Evolutionary conservation across 306 rosid species (phyloP), one percentile per base, ranked within the genome.

Genomic region (Carpinus fangiana): DNA sequence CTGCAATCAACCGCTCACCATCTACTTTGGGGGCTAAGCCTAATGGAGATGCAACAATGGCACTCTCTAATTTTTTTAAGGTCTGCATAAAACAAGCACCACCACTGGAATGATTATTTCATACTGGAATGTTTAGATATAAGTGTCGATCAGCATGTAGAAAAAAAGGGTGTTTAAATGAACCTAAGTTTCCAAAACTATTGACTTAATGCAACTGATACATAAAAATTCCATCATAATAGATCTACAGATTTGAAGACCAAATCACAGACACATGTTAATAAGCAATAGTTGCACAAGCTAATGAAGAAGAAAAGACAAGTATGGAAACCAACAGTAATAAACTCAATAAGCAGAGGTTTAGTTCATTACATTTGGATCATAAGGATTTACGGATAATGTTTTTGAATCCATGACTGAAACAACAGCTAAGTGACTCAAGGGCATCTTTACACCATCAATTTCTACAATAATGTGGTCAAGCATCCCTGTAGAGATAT

Each of bases 381-480:
- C 97, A 72, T 93, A 95, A 4, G 97, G 97, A 83, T 90, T 90
- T 69, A 95, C 90, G 0, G 99, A 95, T 57, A 95, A 82, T 36
- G 97, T 95, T 77, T 93, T 93, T 1, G 90, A 82, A 79, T 95
- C 98, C 52, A 93, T 47, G 70, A 91, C 99, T 1, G 98, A 93
- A 79, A 95, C 99, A 75, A 87, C 93, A 17, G 98, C 99, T 16
- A 93, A 73, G 76, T 91, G 94, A 82, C 73, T 86, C 89, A 95
- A 80, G 16, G 97, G 92, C 85, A 93, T 79, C 97, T 93, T 93
- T 81, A 95, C 74, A 62, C 91, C 97, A 45, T 91, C 82, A 75
- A 83, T 84, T 77, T 95, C 99, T 73, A 93, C 97, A 70, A 95
- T 87, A 76, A 95, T 90, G 76, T 95, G 99, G 81, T 95, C 98